A percentile compares a stretch with the other conserved stretches of the same genome.
phyloP scores from a whole-genome alignment of 305 asterid species.

The Fraxinus sp. region DNA sequence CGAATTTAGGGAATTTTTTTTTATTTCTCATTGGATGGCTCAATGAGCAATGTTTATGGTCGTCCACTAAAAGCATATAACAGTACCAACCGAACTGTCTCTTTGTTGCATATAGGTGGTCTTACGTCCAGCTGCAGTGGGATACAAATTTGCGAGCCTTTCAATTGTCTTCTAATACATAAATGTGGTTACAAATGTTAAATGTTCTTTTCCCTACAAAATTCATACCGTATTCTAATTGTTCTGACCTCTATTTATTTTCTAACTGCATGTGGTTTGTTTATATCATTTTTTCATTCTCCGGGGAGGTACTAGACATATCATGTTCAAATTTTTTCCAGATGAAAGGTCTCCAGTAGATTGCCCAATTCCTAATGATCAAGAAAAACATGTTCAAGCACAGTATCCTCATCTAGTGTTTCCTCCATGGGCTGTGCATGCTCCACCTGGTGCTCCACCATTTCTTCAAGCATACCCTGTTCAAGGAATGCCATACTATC shows the following conservation, averaged over 20 bases:
- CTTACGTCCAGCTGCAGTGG: not conserved
- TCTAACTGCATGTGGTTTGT: not conserved
- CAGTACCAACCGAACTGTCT: not conserved
- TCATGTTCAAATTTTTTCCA: slow-evolving; percentile 28
- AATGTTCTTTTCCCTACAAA: not conserved
- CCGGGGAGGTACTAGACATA: not conserved
- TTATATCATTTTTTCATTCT: not conserved
- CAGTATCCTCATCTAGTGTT: slow-evolving; percentile 66
- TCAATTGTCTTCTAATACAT: not conserved
- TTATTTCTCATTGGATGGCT: not conserved
- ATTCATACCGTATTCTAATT: not conserved
- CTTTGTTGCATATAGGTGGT: slow-evolving; percentile 2
- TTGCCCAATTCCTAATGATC: slow-evolving; percentile 49
- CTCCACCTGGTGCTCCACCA: slow-evolving; percentile 61
- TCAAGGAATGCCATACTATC: slow-evolving; percentile 92
- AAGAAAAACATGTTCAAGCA: slow-evolving; percentile 64
- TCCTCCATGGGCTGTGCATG: slow-evolving; percentile 79
- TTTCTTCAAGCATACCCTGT: slow-evolving; percentile 77
- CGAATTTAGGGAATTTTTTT: not conserved
- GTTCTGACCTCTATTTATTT: not conserved
- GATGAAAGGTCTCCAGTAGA: slow-evolving; percentile 48
- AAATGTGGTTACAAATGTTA: not conserved
- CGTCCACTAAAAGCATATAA: not conserved
- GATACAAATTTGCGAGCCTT: not conserved
- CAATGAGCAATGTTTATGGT: not conserved